Evolutionary conservation across 148 eudicot genomes (phyloP).

Genomic region (Silene conica): DNA sequence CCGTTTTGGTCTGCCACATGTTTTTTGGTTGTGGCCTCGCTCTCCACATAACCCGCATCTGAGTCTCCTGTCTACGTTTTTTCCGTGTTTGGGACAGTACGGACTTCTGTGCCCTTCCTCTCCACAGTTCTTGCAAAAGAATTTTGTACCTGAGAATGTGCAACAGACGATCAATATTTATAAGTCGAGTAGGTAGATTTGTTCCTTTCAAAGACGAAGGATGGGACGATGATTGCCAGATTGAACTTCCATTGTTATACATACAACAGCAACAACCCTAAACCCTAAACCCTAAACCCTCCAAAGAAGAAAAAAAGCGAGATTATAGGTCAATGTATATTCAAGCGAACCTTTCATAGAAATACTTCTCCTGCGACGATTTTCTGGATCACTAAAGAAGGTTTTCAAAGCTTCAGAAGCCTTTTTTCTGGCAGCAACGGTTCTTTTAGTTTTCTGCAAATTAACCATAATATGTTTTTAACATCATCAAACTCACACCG

Average conservation of each 20-base stretch:
- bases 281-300: too few species aligned
- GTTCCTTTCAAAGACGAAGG: background rate
- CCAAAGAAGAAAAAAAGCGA: too few species aligned
- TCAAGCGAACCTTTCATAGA: constrained; percentile 67
- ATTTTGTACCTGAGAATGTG: constrained; percentile 51
- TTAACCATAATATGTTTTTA: constrained; percentile 1
- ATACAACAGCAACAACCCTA: too few species aligned
- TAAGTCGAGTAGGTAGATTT: background rate
- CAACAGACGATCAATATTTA: background rate
- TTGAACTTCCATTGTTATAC: too few species aligned
- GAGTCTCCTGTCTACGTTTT: constrained; percentile 37
- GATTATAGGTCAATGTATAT: background rate
- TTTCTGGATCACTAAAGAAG: constrained; percentile 79
- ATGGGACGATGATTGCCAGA: too few species aligned
- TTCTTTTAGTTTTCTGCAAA: constrained; percentile 65
- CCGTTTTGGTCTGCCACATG: constrained; percentile 41
- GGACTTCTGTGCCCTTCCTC: constrained; percentile 78
- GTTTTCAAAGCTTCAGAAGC: constrained; percentile 82
- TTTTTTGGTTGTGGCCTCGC: constrained; percentile 76
- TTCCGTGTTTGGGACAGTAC: constrained; percentile 63
- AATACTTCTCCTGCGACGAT: constrained; percentile 84
- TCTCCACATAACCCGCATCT: constrained; percentile 66
- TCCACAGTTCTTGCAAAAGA: constrained; percentile 76
- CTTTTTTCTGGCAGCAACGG: constrained; percentile 68
- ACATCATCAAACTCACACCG: background rate